Conservation (phyloP, 192 early-diverging fungal species). For the Coemansia sp. region DNA sequence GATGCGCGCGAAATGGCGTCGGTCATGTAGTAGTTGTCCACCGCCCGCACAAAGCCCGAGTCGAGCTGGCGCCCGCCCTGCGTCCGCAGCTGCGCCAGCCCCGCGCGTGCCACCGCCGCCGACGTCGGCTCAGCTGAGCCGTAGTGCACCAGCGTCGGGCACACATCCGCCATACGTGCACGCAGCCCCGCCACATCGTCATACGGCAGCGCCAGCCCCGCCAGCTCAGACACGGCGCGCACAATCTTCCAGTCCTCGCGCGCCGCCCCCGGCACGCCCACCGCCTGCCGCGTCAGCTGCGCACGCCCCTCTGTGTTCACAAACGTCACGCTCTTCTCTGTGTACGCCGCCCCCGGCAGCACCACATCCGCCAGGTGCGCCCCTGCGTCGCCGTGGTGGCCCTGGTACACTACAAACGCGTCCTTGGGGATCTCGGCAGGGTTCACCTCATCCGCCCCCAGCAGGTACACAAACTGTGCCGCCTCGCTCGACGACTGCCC, state of each 20-base stretch:
- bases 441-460: constrained; percentile 86
- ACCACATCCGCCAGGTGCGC: constrained; percentile 95
- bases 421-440: constrained; percentile 75
- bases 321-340: constrained; percentile 93
- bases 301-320: constrained; percentile 97
- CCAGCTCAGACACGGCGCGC: constrained; percentile 92
- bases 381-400: constrained; percentile 97
- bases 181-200: constrained; percentile 82
- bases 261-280: constrained; percentile 81
- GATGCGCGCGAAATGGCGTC: constrained; percentile 90
- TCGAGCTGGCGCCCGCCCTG: constrained; percentile 23
- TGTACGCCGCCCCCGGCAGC: constrained; percentile 93
- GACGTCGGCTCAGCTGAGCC: constrained; percentile 63
- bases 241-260: constrained; percentile 99
- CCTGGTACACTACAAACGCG: constrained; percentile 99
- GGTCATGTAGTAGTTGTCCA: constrained; percentile 93
- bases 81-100: constrained; percentile 54
- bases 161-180: constrained; percentile 82
- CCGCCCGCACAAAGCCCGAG: constrained; percentile 59
- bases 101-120: constrained; percentile 56
- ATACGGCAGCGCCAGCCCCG: constrained; percentile 82
- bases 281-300: constrained; percentile 90
- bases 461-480: constrained; percentile 79
- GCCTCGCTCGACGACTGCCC: constrained; percentile 33
- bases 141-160: constrained; percentile 77